Evolutionary conservation across 257 asterid species (phyloP), one percentile per base, ranked within the genome.

Genomic region (Nicotiana paniculata): DNA sequence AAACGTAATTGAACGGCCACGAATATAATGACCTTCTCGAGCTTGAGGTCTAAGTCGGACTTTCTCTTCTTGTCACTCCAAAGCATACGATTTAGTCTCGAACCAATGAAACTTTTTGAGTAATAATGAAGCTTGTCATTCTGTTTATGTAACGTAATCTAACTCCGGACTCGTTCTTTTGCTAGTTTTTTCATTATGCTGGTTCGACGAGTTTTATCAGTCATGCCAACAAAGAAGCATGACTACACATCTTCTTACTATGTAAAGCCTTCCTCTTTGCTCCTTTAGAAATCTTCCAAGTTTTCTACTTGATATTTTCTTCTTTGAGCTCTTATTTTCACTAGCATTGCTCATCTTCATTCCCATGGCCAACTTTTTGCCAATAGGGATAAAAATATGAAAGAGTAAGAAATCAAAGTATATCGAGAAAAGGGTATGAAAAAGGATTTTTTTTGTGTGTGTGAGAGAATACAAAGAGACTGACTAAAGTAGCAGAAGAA

Each of bases 141-240:
- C 21, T 46, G 53, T 67, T 35, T 17, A 4, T 11, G 7, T 68
- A 18, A 33, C 6, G 21, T 39, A 72, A 46, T 46, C 46, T 1
- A 6, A 24, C 26, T 48, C 26, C 9, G 4, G 3, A 3, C 9
- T 3, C 48, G 39, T 15, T 26, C 62, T 48, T 74, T 74, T 26
- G 43, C 26, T 74, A 11, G 79, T 15, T 5, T 46, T 72, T 46
- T 70, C 58, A 3, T 43, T 30, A 46, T 72, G 55, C 3, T 70
- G 78, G 21, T 51, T 43, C 59, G 46, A 48, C 33, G 16, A 16
- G 1, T 74, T 74, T 9, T 0, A 37, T 74, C 81, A 91, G 39
- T 92, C 97, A 46, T 89, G 95, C 77, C 91, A 91, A 76, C 97
- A 93, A n/a, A 93, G 94, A 68, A 93, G 97, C 97, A 93, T 91